Conservation (phyloP, 192 early-diverging fungal genomes). For the Globomyces pollinis-pini region DNA sequence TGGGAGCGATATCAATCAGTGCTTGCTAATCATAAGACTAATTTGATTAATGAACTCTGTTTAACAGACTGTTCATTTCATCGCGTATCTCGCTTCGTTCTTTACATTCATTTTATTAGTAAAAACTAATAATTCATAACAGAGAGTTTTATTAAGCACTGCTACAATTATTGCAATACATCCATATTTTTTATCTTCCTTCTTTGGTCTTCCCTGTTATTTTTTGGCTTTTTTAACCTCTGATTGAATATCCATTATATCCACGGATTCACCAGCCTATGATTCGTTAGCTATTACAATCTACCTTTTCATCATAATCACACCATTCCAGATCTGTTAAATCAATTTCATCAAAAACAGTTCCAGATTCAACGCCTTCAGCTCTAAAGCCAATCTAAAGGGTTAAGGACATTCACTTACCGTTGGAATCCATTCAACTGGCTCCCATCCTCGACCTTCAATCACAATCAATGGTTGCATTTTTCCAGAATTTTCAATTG, state of each 20-base stretch:
- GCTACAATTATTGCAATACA: too few relatives aligned
- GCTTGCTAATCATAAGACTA: too few relatives aligned
- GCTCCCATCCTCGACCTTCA: constrained; percentile 79
- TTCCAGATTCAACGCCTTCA: constrained; percentile 60
- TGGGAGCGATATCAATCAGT: too few relatives aligned
- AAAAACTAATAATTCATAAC: too few relatives aligned
- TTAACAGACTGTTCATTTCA: too few relatives aligned
- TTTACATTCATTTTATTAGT: too few relatives aligned
- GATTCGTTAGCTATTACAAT: too few relatives aligned
- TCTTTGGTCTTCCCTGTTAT: too few relatives aligned
- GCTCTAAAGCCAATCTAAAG: constrained; percentile 58
- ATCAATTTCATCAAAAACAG: constrained; percentile 70
- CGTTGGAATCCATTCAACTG: constrained; percentile 65
- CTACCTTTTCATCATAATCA: constrained; percentile 82
- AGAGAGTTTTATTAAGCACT: too few relatives aligned
- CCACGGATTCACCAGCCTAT: constrained; percentile 59
- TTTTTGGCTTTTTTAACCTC: constrained; percentile 41
- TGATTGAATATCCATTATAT: constrained; percentile 49
- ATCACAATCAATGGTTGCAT: constrained; percentile 58
- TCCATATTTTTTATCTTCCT: too few relatives aligned
- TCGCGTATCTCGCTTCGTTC: too few relatives aligned
- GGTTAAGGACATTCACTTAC: constrained; percentile 22
- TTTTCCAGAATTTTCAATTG: constrained; percentile 47
- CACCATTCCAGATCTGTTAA: constrained; percentile 75
- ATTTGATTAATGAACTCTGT: too few relatives aligned